Evolutionary conservation across 192 early-diverging fungal genomes (phyloP), one percentile per base, ranked within the genome.

Genomic region (Backusella sp.): DNA sequence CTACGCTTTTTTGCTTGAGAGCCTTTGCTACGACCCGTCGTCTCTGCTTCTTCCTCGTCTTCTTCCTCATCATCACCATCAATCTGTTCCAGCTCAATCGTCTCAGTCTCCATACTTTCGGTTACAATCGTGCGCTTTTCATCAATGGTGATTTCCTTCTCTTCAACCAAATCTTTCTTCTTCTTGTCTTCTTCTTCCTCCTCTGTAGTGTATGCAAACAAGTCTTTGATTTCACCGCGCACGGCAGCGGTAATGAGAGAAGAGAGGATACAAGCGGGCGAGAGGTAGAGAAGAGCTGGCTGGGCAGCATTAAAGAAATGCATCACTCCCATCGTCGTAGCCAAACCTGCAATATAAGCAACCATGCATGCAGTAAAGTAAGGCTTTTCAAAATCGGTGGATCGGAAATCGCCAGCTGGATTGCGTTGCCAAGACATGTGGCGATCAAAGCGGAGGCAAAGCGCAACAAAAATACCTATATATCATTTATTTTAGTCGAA

Each of bases 261-360:
- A 6, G 96, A 95, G 6, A 98, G 70, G 68, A 95, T 98, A 77
- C 97, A 99, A 1, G 97, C 97, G 0, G 97, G 97, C 2, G 97
- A 98, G 53, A 99, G 90, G 75, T 99, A 99, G 59, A 99, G 86
- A 9, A 99, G 85, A 6, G 97, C 97, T 4, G 97, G 97, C 88
- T 99, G 97, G 6, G 97, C 97, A 14, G 95, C 93, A 81, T 97
- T 88, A 88, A 98, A 99, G 28, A 88, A 88, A 79, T 99, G 97
- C 96, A 99, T 96, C 15, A 99, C 94, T 15, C 86, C 84, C 46
- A 99, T 92, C 7, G 97, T 98, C 6, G 94, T 96, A 1, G 90
- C 86, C 67, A 99, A 86, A 6, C 97, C 97, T 14, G 90, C 52
- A 52, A 93, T 81, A 70, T 99, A 99, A 8, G 92, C 90, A 4